A percentile compares a stretch with the other conserved stretches of the same genome.
Conservation (phyloP, 1,139 yeast genomes). For the Yamadazyma sp. region DNA sequence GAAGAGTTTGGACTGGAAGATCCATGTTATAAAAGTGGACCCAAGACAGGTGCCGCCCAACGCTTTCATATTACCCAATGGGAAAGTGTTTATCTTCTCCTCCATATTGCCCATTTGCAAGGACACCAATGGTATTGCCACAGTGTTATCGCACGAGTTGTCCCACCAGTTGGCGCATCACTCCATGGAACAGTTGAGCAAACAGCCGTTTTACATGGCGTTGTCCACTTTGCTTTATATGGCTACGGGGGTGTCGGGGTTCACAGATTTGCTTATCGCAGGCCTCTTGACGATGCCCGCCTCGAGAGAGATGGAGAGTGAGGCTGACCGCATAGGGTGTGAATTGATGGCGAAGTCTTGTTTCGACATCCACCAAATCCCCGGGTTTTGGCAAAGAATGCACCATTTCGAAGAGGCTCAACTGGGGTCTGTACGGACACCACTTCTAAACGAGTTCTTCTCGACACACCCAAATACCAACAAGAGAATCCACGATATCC, state of each 20-base stretch:
- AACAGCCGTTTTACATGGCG: constrained; percentile 58
- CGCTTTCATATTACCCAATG: constrained; percentile 95
- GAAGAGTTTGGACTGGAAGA: constrained; percentile 64
- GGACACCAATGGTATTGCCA: constrained; percentile 89
- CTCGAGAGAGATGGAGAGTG: constrained; percentile 89
- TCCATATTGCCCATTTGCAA: constrained; percentile 76
- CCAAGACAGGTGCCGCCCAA: constrained; percentile 71
- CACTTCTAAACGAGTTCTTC: constrained; percentile 56
- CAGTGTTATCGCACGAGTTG: constrained; percentile 88
- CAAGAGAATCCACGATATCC: constrained; percentile 68
- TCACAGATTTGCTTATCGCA: constrained; percentile 57
- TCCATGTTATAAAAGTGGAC: constrained; percentile 73
- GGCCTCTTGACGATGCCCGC: constrained; percentile 76
- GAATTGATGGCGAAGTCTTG: constrained; percentile 92
- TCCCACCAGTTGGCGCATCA: constrained; percentile 95
- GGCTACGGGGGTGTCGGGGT: constrained; percentile 30
- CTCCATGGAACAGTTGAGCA: constrained; percentile 75
- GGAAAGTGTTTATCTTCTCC: constrained; percentile 87
- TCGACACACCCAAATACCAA: constrained; percentile 90
- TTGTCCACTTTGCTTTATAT: constrained; percentile 49
- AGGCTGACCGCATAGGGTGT: constrained; percentile 92
- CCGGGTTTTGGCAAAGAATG: constrained; percentile 84
- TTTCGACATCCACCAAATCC: constrained; percentile 72
- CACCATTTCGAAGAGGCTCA: constrained; percentile 47
- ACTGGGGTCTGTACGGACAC: constrained; percentile 16